Evolutionary conservation across 345 rosid genomes (phyloP).

Genomic region (Pseudoturritis turrita): DNA sequence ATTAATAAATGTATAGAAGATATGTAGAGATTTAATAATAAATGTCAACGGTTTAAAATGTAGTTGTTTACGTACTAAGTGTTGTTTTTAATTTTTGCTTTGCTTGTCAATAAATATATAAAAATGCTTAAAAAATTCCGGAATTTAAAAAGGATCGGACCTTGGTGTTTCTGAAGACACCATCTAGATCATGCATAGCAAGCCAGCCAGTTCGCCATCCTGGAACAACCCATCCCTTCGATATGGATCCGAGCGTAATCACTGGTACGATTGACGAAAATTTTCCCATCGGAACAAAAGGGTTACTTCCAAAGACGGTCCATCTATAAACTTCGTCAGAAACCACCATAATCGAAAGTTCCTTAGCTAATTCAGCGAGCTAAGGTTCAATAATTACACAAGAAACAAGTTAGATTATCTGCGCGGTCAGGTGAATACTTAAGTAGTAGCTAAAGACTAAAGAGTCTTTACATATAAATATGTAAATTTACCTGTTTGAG

Average conservation of each 20-base stretch:
- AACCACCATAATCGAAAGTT: constrained; percentile 47
- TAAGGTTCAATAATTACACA: constrained; percentile 1
- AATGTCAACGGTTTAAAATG: too few species aligned
- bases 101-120: too few species aligned
- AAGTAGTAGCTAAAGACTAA: neutral
- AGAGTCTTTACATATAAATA: neutral
- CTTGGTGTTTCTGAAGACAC: constrained; percentile 33
- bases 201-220: constrained; percentile 67
- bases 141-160: constrained; percentile 10
- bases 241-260: constrained; percentile 50
- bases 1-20: too few species aligned
- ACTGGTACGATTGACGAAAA: constrained; percentile 53
- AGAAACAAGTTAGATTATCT: neutral
- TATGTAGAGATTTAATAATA: too few species aligned
- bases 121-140: too few species aligned
- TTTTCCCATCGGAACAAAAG: constrained; percentile 45
- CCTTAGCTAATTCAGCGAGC: constrained; percentile 49
- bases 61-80: too few species aligned
- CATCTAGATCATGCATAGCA: constrained; percentile 35
- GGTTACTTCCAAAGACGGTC: constrained; percentile 39
- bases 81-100: too few species aligned
- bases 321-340: constrained; percentile 52
- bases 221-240: constrained; percentile 56
- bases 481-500: constrained; percentile 30
- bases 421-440: neutral